Base-by-base conservation (phyloP, 345 rosid species). In the Excoecaria agallocha region DNA sequence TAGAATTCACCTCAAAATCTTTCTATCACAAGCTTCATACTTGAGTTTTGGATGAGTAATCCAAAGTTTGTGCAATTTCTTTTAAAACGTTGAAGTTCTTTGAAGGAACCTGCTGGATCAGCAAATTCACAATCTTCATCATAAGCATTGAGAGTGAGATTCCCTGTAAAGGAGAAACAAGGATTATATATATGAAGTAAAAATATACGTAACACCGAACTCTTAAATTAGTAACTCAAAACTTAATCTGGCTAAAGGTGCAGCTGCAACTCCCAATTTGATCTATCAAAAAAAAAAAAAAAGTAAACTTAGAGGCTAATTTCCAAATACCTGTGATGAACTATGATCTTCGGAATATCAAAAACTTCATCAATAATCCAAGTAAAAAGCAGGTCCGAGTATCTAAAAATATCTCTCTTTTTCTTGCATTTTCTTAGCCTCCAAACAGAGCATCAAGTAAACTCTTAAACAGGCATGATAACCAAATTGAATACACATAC, bases 31-130 rank as follows among this genome's bases (percentile, higher is more conserved):
- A 94, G 97, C 76, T 90, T 94, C 98, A 94, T 92, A 65, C 88
- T 82, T 1, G 97, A 92, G 65, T 85, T 94, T 55, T 92, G 89
- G 19, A 94, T 82, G 3, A 94, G 86, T 13, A 89, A 81, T 39
- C 97, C 98, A 49, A 94, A 94, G 76, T 94, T 94, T 56, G 93
- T 76, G 39, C 98, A 94, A 52, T 92, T 94, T 84, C 98, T 88
- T 80, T 86, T 91, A 87, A 94, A 94, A 68, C 98, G 94, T 63
- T 49, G 20, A 72, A 94, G 95, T 45, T 97, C 98, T 76, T 74
- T 90, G 74, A 92, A 94, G n/a, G 97, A 94, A 45, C 98, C 97
- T 0, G 98, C 98, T 12, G 98, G 98, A 80, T 94, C 98, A 0
- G 97, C 98, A 76, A 94, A 94, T 78, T 92, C 97, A 20, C 98